Evolutionary conservation across 148 eudicot species (phyloP).

Genomic region (Rhododendron molle): DNA sequence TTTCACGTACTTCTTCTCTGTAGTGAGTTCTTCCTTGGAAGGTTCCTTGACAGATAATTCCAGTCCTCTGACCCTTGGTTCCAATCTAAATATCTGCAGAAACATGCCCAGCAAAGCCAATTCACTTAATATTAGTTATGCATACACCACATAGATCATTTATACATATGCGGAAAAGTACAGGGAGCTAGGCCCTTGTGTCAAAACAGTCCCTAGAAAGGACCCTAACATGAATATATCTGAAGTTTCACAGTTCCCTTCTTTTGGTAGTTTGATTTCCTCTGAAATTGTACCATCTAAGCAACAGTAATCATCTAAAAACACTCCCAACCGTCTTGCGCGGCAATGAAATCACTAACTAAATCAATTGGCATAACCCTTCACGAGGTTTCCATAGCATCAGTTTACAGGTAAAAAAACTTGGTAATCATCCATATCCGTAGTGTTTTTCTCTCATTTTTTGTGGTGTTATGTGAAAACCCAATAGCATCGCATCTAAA

Average conservation of each 20-base stretch:
- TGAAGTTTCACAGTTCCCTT: neutral
- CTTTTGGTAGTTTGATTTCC: neutral
- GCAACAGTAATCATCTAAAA: neutral
- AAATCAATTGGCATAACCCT: neutral
- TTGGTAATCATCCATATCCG: neutral
- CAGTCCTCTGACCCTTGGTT: slow-evolving; percentile 45
- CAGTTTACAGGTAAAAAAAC: no score
- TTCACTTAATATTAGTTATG: neutral
- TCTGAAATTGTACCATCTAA: neutral
- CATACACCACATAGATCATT: neutral
- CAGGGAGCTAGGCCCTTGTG: neutral
- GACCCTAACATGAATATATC: neutral
- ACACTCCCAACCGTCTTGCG: neutral
- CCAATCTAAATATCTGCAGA: slow-evolving; percentile 74
- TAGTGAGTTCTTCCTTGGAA: slow-evolving; percentile 26
- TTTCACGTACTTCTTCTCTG: slow-evolving; percentile 24
- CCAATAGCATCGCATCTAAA: neutral
- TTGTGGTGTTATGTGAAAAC: neutral
- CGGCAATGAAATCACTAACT: neutral
- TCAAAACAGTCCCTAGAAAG: neutral
- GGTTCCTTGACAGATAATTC: slow-evolving; percentile 31
- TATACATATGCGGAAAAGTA: neutral
- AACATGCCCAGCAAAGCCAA: neutral
- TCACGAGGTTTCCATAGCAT: neutral
- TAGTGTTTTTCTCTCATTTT: neutral